Conservation (phyloP, 2,329 filamentous ascomycete genomes). For the Colletotrichum orchidophilum region DNA sequence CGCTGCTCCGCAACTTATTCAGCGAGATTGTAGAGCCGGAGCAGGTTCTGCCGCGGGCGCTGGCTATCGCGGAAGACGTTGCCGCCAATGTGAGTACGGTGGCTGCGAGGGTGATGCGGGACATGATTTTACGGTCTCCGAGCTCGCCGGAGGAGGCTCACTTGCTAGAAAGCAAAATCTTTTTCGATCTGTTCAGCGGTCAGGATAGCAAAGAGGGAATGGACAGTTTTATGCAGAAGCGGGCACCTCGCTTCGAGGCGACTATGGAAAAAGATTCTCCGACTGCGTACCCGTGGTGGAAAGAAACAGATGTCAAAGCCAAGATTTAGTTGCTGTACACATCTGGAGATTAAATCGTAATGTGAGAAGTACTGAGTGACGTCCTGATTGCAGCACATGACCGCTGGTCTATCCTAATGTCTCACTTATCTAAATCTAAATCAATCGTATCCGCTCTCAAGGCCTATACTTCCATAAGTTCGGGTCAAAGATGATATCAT, state of each 20-base stretch:
- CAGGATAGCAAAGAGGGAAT: constrained; percentile 74
- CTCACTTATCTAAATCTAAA: background rate
- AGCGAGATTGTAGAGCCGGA: constrained; percentile 69
- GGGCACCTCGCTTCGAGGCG: constrained; percentile 68
- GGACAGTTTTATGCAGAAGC: constrained; percentile 75
- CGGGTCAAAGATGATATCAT: constrained; percentile 73
- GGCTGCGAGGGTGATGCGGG: constrained; percentile 73
- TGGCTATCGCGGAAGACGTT: constrained; percentile 74
- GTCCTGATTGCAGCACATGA: background rate
- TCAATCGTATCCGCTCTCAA: background rate
- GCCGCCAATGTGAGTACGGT: constrained; percentile 72
- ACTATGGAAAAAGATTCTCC: constrained; percentile 69
- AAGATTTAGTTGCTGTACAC: constrained; percentile 32
- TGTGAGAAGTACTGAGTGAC: background rate
- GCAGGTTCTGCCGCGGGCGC: constrained; percentile 69
- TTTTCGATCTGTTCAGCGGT: constrained; percentile 67
- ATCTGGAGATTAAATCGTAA: background rate
- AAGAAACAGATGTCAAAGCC: constrained; percentile 50
- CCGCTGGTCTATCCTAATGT: background rate
- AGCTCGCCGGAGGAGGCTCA: constrained; percentile 74
- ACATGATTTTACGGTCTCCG: constrained; percentile 72
- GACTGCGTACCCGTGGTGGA: constrained; percentile 74
- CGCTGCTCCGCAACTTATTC: constrained; percentile 69
- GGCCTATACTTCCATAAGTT: constrained; percentile 64
- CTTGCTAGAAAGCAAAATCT: constrained; percentile 72